Evolutionary conservation across 331 rosid genomes (phyloP), one percentile per base, ranked within the genome.

Genomic region (Spiraea crenata): DNA sequence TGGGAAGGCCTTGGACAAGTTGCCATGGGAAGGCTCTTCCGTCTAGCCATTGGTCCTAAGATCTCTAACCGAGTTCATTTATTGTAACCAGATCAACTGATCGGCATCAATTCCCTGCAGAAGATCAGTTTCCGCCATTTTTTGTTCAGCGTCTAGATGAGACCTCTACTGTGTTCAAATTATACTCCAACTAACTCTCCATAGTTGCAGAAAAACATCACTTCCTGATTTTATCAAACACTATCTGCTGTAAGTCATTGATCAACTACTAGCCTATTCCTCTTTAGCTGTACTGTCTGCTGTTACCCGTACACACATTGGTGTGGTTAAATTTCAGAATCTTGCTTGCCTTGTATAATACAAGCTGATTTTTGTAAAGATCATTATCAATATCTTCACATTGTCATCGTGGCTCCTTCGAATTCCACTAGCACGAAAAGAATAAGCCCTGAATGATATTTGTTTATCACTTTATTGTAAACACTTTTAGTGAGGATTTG

Each of bases 201-300:
- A 25, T 54, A 54, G 63, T 69, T 41, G 35, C 64, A 5, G 52
- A 37, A 31, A 44, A 69, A 42, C 64, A 20, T 55, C 37, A 3
- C 42, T 20, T 16, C 41, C 55, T 5, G 17, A 14, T 55, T 34
- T 10, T 65, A 55, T 57, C 65, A 25, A 35, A 9, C 34, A 8
- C 5, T 47, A 17, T 69, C 64, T 20, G 25, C 64, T 55, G 42
- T 7, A 54, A 8, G n/a, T 69, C 39, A 62, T 52, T 20, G 42
- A 55, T 7, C 1, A 55, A 51, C 74, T 52, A 68, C 73, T 68
- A 45, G 55, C 55, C 55, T 50, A 15, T 17, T 50, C 6, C 17
- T 15, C 8, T 55, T 31, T 13, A 68, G 62, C 64, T 69, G 64
- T 69, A 55, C 6, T 40, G 73, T 69, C 73, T 69, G 73, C 47